These are phyloP conservation scores for Metarhizium sp. DNA, from an alignment of 2,329 filamentous ascomycete species.

Conservation along the genomic window DNA sequence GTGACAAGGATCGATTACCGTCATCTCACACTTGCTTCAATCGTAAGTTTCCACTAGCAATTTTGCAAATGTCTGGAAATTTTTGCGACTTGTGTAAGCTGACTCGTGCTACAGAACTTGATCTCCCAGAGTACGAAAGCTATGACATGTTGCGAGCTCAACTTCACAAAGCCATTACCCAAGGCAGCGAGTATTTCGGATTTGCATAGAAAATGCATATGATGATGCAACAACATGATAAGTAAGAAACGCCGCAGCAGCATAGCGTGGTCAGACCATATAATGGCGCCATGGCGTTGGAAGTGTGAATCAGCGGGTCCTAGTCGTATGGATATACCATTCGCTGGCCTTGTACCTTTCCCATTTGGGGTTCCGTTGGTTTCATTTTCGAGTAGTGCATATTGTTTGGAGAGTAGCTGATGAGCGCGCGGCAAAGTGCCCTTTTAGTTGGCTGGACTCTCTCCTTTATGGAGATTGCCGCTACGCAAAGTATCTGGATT, in stretches of 20 bases:
- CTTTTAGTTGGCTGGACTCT: background rate
- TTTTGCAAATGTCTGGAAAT: background rate
- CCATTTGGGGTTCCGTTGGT: background rate
- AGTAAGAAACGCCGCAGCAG: background rate
- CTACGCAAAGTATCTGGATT: background rate
- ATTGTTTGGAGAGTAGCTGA: background rate
- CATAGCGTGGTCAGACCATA: background rate
- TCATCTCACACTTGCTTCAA: constrained; percentile 99
- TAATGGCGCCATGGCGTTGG: constrained; percentile 6
- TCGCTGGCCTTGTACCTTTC: background rate
- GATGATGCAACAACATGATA: background rate
- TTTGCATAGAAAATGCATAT: constrained; percentile 59
- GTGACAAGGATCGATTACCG: constrained; percentile 88
- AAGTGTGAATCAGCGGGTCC: background rate
- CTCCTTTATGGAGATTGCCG: background rate
- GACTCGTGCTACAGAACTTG: constrained; percentile 60
- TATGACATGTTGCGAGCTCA: constrained; percentile 85
- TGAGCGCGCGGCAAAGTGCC: background rate
- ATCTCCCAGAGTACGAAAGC: constrained; percentile 94
- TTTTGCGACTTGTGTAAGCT: constrained; percentile 15
- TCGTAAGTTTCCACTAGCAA: constrained; percentile 53
- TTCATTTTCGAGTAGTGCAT: background rate
- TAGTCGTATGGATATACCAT: background rate
- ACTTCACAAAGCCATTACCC: constrained; percentile 92
- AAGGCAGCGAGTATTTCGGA: constrained; percentile 93